Evolutionary conservation across 192 early-diverging fungal species (phyloP).

Genomic region (Coemansia umbellata): DNA sequence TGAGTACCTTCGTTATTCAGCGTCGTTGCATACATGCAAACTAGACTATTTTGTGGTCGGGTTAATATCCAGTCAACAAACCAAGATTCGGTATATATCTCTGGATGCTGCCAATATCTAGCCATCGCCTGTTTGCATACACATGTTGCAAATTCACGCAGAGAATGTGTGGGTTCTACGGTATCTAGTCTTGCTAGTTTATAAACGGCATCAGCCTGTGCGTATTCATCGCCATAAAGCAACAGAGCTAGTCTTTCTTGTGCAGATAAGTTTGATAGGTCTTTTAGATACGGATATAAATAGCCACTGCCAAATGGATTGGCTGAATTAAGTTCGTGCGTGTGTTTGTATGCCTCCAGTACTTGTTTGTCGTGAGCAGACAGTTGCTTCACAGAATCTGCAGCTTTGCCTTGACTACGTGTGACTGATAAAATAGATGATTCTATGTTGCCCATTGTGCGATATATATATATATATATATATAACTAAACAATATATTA

Average conservation of each 20-base stretch:
- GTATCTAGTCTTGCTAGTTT: neutral
- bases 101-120: constrained; percentile 8
- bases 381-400: neutral
- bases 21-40: neutral
- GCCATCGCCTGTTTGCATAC: constrained; percentile 8
- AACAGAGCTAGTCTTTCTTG: constrained; percentile 2
- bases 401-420: neutral
- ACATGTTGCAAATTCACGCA: neutral
- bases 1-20: neutral
- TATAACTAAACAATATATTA: neutral
- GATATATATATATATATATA: no score
- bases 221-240: constrained; percentile 7
- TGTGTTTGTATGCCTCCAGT: neutral
- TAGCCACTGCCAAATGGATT: neutral
- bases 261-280: neutral
- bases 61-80: constrained; percentile 10
- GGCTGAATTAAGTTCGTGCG: neutral
- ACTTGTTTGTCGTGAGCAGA: neutral
- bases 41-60: neutral
- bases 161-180: neutral
- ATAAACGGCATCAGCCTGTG: constrained; percentile 3
- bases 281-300: constrained; percentile 6
- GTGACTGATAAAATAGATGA: neutral
- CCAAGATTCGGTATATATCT: neutral
- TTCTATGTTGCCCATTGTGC: neutral